A percentile compares a stretch with the other conserved stretches of the same genome.
These are phyloP conservation scores for Pistacia vera DNA, from an alignment of 345 rosid genomes.

Conservation along the genomic window DNA sequence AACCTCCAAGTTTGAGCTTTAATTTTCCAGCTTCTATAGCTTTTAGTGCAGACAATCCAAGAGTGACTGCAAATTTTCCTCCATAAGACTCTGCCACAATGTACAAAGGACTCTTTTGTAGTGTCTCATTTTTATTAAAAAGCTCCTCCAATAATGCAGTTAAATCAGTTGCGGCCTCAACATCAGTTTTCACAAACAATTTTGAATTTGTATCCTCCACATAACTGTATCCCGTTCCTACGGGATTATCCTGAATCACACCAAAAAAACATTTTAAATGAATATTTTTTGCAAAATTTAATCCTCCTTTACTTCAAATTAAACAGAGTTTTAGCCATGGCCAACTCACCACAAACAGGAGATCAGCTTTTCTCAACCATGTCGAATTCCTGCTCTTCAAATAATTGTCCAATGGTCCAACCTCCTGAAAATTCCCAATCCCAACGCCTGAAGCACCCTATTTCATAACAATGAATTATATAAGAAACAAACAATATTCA, in stretches of 20 bases:
- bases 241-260: conserved; percentile 66
- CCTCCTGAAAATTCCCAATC: conserved; percentile 71
- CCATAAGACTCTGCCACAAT: conserved; percentile 95
- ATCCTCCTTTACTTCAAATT: too few relatives aligned
- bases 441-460: conserved; percentile 88
- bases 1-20: conserved; percentile 81
- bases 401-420: conserved; percentile 66
- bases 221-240: conserved; percentile 78
- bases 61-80: conserved; percentile 82
- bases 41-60: conserved; percentile 58
- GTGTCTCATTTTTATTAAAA: conserved; percentile 42
- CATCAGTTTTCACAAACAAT: conserved; percentile 69
- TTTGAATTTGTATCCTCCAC: conserved; percentile 45
- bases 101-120: conserved; percentile 70
- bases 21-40: conserved; percentile 65
- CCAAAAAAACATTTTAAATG: not conserved
- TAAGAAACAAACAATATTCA: not conserved
- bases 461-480: conserved; percentile 7
- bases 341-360: conserved; percentile 65
- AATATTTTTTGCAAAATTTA: not conserved
- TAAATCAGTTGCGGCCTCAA: conserved; percentile 84
- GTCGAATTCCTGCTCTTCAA: conserved; percentile 75
- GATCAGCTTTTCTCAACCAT: conserved; percentile 80
- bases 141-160: conserved; percentile 55
- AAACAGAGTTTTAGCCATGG: conserved; percentile 2